phyloP scores from a whole-genome alignment of 139 green algal genomes.

The Mesotaenium endlicherianum region DNA sequence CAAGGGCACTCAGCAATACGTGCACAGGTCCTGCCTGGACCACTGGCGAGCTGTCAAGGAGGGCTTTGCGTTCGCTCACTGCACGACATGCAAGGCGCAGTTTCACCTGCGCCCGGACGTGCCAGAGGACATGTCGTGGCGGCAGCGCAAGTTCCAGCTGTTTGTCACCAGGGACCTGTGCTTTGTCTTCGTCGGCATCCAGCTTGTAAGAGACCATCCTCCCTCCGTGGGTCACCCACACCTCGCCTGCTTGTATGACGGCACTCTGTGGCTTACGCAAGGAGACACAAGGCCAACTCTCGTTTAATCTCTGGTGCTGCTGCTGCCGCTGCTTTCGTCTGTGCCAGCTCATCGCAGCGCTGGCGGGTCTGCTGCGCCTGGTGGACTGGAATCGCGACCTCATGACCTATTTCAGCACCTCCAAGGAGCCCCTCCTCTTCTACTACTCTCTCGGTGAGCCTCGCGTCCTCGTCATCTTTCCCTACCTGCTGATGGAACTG shows the following conservation, averaged over 20 bases:
- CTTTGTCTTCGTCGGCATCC: neutral
- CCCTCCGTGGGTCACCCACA: neutral
- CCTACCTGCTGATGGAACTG: too few relatives aligned
- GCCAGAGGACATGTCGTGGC: slow-evolving; percentile 6
- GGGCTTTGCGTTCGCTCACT: slow-evolving; percentile 36
- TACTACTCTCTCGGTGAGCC: too few relatives aligned
- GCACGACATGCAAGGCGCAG: slow-evolving; percentile 13
- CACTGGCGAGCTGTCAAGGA: slow-evolving; percentile 34
- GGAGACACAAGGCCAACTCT: too few relatives aligned
- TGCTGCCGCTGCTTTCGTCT: too few relatives aligned
- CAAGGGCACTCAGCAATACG: slow-evolving; percentile 19
- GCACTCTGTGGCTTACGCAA: too few relatives aligned
- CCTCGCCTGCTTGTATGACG: neutral
- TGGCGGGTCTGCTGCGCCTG: too few relatives aligned
- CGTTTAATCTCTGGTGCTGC: too few relatives aligned
- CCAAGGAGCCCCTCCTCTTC: too few relatives aligned
- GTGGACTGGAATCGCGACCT: too few relatives aligned
- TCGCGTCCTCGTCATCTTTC: too few relatives aligned
- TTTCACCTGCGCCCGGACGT: slow-evolving; percentile 19
- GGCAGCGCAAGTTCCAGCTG: slow-evolving; percentile 22
- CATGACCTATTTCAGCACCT: neutral
- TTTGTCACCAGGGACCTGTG: slow-evolving; percentile 25
- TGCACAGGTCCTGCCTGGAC: slow-evolving; percentile 42
- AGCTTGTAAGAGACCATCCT: slow-evolving; percentile 13
- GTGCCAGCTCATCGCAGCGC: too few relatives aligned